Evolutionary conservation across 1,139 yeast genomes (phyloP), one percentile per base, ranked within the genome.

Genomic region (Sporopachydermia cereana): DNA sequence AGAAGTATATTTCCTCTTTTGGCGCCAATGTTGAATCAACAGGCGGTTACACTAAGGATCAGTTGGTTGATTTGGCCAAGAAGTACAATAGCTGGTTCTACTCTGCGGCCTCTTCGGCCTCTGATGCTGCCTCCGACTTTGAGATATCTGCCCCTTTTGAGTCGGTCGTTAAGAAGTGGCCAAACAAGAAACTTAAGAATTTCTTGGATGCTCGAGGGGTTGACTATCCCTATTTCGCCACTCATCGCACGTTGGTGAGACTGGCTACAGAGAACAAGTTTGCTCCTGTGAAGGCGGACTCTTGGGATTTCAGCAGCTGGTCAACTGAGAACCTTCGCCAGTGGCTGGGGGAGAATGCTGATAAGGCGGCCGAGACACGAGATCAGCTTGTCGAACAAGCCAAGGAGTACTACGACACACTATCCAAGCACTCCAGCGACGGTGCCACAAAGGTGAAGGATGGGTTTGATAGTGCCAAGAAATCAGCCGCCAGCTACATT

Each of bases 121-220:
- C 39, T 5, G 39, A 34, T 34, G 22, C 22, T 7, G 29, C 29
- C 14, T 50, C 50, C 41, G 60, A 58, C 42, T 57, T 52, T 3
- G 31, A 47, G 1, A 46, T 48, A 42, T 53, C 48, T 9, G 51
- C 49, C 30, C 36, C 49, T 41, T 59, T 54, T 50, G 54, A 53
- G 31, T 42, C 50, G 30, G 53, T 56, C 18, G 52, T 56, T 18
- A 50, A 53, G 22, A 41, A 54, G 23, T 64, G 69, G 69, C 53
- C 62, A 20, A 64, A 61, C 43, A 51, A 58, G 23, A 16, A 74
- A 46, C 66, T 79, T 49, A 68, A 64, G 54, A 66, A 70, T 25
- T 79, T 72, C 56, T 63, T 79, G 49, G 68, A 67, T 43, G 67
- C 75, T 4, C 72, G 84, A 51, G 74, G 72, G 24, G 63, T 77